A percentile compares a stretch with the other conserved stretches of the same genome.
Evolutionary conservation across 768 basidiomycete genomes (phyloP).

Genomic region (Lactifluus subvellereus): DNA sequence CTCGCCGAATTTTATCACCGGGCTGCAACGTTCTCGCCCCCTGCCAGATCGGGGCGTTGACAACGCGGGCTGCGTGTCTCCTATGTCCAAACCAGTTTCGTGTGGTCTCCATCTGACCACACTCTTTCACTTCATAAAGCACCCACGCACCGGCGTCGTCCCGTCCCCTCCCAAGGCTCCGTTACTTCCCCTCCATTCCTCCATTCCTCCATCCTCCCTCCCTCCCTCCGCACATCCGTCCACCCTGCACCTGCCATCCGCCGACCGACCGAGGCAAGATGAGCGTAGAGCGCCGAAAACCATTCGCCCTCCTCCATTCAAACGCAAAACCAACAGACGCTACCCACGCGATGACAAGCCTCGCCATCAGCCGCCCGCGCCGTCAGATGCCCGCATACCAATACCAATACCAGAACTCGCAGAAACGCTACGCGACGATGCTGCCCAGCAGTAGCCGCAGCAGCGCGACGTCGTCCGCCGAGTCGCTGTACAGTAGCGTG

Average conservation of each 20-base stretch:
- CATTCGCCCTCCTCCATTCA: slow-evolving; percentile 8
- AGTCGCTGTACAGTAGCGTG: slow-evolving; percentile 8
- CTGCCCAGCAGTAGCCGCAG: slow-evolving; percentile 17
- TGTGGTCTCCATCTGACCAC: slow-evolving; percentile 17
- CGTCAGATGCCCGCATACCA: slow-evolving; percentile 12
- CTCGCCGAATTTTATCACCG: slow-evolving; percentile 13
- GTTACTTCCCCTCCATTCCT: not conserved
- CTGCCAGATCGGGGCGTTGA: slow-evolving; percentile 18
- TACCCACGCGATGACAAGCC: not conserved
- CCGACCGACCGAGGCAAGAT: not conserved
- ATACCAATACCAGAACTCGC: not conserved
- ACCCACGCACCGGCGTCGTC: slow-evolving; percentile 7
- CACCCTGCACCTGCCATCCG: not conserved
- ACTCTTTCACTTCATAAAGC: slow-evolving; percentile 20
- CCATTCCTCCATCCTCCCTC: not conserved
- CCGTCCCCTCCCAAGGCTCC: slow-evolving; percentile 8
- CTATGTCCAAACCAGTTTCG: slow-evolving; percentile 8
- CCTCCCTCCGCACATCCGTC: not conserved
- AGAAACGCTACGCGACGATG: slow-evolving; percentile 21
- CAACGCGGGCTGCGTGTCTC: slow-evolving; percentile 18
- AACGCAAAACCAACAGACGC: not conserved
- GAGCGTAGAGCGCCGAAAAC: slow-evolving; percentile 18
- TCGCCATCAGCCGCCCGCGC: slow-evolving; percentile 15
- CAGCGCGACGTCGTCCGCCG: slow-evolving; percentile 18
- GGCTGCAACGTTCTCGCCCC: slow-evolving; percentile 11